phyloP scores from a whole-genome alignment of 2,329 filamentous ascomycete genomes.

The Botrytis fabae region DNA sequence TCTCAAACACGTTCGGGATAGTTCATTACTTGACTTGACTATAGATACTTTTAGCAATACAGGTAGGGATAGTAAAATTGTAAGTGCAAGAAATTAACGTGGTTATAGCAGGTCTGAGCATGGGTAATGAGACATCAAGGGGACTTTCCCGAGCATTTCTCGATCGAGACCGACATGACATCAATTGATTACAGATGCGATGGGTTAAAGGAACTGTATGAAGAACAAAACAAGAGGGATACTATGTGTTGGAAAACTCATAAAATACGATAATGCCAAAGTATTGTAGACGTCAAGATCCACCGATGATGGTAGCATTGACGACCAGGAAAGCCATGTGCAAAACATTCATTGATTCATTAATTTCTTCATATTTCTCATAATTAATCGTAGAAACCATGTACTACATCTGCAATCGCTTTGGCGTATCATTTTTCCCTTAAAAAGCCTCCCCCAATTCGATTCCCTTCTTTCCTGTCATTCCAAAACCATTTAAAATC shows the following conservation, averaged over 20 bases:
- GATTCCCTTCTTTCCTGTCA: neutral
- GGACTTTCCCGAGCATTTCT: neutral
- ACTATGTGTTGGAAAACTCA: neutral
- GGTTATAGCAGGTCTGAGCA: no score
- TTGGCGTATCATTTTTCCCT: neutral
- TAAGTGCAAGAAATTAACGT: neutral
- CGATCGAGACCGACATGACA: neutral
- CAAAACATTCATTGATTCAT: neutral
- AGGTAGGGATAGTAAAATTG: neutral
- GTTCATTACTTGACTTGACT: no score
- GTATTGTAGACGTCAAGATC: neutral
- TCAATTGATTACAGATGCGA: neutral
- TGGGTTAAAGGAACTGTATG: no score
- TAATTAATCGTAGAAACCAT: neutral
- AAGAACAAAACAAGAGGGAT: no score
- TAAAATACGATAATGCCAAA: neutral
- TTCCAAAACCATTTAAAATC: neutral
- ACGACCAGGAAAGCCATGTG: neutral
- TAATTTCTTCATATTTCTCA: neutral
- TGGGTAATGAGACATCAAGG: neutral
- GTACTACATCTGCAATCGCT: neutral
- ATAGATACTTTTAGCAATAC: neutral
- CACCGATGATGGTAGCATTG: neutral
- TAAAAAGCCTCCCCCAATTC: neutral
- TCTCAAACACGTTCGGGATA: neutral